Evolutionary conservation across 2,329 filamentous ascomycete genomes (phyloP), one percentile per base, ranked within the genome.

Genomic region (Knoxdaviesia proteae): DNA sequence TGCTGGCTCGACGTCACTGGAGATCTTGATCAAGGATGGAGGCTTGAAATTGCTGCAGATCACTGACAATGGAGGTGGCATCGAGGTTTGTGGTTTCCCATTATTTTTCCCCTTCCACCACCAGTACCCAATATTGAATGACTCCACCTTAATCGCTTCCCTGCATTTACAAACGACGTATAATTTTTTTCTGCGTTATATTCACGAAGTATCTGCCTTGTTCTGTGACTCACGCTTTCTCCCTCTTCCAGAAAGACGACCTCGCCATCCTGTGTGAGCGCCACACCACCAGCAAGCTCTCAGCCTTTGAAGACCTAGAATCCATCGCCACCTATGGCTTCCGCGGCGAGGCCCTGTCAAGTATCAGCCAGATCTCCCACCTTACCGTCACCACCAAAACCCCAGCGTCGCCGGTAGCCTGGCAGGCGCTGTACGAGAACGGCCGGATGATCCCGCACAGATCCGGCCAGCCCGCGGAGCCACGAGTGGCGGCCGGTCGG

Each of bases 361-460:
- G 90, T 60, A 98, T 98, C 57, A 96, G 88, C 55, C 90, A 98
- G 56, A 94, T 98, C 52, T 88, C 92, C 34, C 92, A 98, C 62
- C 68, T 98, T 29, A 84, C 80, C 4, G 84, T 98, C 38, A 96
- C 88, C 1, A 98, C 92, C 6, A 92, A 86, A 57, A 96, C 87
- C 1, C 80, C 81, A 45, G 77, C 84, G 38, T 93, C 87, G 0
- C 78, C 75, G 50, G 82, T 84, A 59, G 90, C 90, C 10, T 98
- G 83, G 82, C 78, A 83, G 55, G 87, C 87, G 29, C 76, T 83
- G 49, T 98, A 94, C 55, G 74, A 81, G 20, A 78, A 83, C 54
- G 88, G 90, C 9, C 83, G 77, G 49, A 68, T 96, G 38, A 71
- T 74, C 6, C 78, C 88, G 9, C 65, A 82, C 7, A 96, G 96